Base-by-base conservation (phyloP, 768 basidiomycete species). In the Tricholoma saponaceum region DNA sequence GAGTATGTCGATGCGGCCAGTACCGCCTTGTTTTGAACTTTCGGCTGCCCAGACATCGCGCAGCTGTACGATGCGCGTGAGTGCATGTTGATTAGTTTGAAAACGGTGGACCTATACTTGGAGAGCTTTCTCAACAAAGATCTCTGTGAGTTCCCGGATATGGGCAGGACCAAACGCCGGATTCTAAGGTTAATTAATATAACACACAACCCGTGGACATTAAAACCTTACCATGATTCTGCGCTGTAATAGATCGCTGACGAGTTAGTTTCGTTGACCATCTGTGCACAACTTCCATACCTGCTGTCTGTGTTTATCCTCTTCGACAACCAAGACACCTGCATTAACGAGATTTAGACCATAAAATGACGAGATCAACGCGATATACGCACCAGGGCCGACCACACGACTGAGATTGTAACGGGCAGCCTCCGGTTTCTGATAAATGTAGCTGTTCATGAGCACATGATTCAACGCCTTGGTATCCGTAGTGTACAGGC, bases 91-190 rank as follows among this genome's bases (percentile, higher is more conserved):
- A 3, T 30, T 0, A 4, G 47, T 30, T n/a, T 18, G 26, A 18
- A 28, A 30, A 18, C 3, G 4, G 10, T 4, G 26, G 3, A n/a
- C 16, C 43, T 56, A 16, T 62, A 82, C 85, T 68, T 80, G 69
- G 0, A 76, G 61, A 0, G 85, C 70, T 66, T 85, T 87, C 3
- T 78, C 76, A 5, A 83, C 58, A 59, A 88, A 86, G 7, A 82
- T 80, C 12, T 74, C 74, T 0, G 83, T 83, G 12, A 87, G 63
- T 41, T 80, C 81, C 2, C 85, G 74, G 39, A 87, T 77, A 61
- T 87, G 85, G 0, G 77, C 69, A 2, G 77, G 75, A 1, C 85
- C 84, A 60, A 89, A 89, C 0, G 85, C 85, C 9, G 87, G 87
- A 60, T 87, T 89, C 86, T 81, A 51, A 18, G 5, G 30, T 8